Conservation (phyloP, 139 green algal genomes). For the Medakamo hakoo region DNA sequence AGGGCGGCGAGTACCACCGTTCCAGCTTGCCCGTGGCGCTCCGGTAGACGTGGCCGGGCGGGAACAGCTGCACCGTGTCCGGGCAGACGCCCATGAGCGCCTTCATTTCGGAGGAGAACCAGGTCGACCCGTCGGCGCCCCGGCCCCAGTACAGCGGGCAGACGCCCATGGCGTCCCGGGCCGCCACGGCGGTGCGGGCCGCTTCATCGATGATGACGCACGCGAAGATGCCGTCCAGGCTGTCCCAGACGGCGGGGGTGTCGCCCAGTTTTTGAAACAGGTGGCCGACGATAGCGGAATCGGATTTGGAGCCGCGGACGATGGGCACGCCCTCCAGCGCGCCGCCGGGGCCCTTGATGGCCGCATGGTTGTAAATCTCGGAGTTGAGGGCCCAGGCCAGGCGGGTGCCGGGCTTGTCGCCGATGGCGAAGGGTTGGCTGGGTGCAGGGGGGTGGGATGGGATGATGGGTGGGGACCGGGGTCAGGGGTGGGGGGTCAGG, state of each 20-base stretch:
- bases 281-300: constrained; percentile 35
- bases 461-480: not conserved
- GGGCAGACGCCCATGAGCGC: constrained; percentile 56
- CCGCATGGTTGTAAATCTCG: constrained; percentile 57
- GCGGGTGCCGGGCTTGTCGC: constrained; percentile 3
- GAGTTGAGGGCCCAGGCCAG: constrained; percentile 28
- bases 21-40: constrained; percentile 54
- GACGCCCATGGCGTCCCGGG: constrained; percentile 85
- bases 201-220: constrained; percentile 54
- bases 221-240: constrained; percentile 92
- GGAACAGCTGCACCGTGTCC: constrained; percentile 50
- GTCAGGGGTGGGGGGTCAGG: too few relatives aligned
- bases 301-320: constrained; percentile 24
- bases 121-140: constrained; percentile 59
- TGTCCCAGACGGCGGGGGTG: constrained; percentile 47
- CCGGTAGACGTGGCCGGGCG: constrained; percentile 65
- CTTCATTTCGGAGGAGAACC: constrained; percentile 96
- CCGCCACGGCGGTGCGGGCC: constrained; percentile 51
- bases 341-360: constrained; percentile 10
- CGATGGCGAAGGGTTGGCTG: constrained; percentile 47
- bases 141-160: constrained; percentile 87
- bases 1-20: constrained; percentile 73
- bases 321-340: constrained; percentile 26
- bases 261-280: constrained; percentile 47
- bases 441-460: not conserved